phyloP scores from a whole-genome alignment of 2,329 filamentous ascomycete species.

The Paraphaeosphaeria minitans region DNA sequence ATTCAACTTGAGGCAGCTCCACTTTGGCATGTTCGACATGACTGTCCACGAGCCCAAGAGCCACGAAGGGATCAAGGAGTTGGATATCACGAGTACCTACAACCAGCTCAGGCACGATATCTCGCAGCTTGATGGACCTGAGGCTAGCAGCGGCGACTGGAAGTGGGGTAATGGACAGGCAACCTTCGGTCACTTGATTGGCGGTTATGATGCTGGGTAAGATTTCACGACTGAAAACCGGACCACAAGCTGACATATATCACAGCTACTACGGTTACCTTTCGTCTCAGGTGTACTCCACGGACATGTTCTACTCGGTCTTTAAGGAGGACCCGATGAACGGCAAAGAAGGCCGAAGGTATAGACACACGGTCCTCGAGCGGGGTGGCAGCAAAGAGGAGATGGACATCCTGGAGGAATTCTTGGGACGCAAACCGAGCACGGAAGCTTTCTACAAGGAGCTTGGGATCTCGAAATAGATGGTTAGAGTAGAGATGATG shows the following conservation, averaged over 20 bases:
- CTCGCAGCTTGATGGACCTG: conserved; percentile 74
- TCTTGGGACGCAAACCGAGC: conserved; percentile 76
- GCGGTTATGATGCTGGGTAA: conserved; percentile 78
- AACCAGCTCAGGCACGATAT: conserved; percentile 76
- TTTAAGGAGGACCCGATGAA: conserved; percentile 83
- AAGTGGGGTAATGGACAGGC: conserved; percentile 79
- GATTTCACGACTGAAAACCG: conserved; percentile 10
- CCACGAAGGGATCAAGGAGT: conserved; percentile 69
- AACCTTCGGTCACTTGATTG: conserved; percentile 81
- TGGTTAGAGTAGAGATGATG: not conserved
- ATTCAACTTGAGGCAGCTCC: conserved; percentile 77
- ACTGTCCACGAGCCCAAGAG: conserved; percentile 72
- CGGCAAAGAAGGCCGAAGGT: conserved; percentile 71
- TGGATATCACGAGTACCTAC: conserved; percentile 71
- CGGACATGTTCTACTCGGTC: conserved; percentile 83
- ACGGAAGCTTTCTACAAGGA: conserved; percentile 82
- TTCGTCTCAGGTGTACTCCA: conserved; percentile 76
- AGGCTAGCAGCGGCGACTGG: conserved; percentile 61
- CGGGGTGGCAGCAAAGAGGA: conserved; percentile 79
- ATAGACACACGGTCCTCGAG: conserved; percentile 78
- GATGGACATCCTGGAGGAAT: conserved; percentile 79
- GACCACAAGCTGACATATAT: conserved; percentile 15
- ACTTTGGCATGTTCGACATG: conserved; percentile 87
- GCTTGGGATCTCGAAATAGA: conserved; percentile 58
- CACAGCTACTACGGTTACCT: conserved; percentile 68